Base-by-base conservation (phyloP, 352 stramenopile genomes). In the Pilasporangium apinafurcum region DNA sequence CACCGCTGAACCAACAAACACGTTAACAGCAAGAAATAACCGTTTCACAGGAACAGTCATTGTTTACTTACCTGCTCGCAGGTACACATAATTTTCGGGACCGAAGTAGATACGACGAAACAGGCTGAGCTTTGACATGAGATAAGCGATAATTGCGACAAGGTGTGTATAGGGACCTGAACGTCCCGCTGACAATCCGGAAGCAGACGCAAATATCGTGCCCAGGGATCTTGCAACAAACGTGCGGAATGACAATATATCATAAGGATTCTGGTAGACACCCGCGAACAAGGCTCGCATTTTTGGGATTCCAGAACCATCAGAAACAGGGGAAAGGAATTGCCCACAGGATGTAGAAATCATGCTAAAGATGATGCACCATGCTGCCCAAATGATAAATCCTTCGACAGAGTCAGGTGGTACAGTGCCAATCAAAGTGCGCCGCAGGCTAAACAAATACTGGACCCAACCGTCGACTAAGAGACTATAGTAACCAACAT, bases 101-200 rank as follows among this genome's bases (percentile, higher is more conserved):
- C 71, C 69, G 59, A 82, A 84, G 53, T 84, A 70, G 13, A 64
- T 65, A 16, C 65, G 71, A 2, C 78, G 80, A 37, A 92, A 90
- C 13, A 88, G 43, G n/a, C 55, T 44, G 13, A 88, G 57, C 25
- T 68, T 80, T 21, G 70, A 61, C 50, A 93, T 59, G 25, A 85
- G 70, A 33, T 68, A 86, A 2, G 76, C 81, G 37, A 91, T 68
- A 30, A 84, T 86, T 5, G 78, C 56, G 38, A 90, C 70, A 25
- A 93, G 66, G 45, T 93, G 81, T 2, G 76, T 81, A 43, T 84
- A 89, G 17, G 80, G 80, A 0, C 80, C 77, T 5, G 77, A 70
- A 1, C 76, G 70, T 5, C 79, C 79, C 5, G 86, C 69, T 0
- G 79, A 92, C 2, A 92, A 42, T 0, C 81, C 81, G 0, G 77